phyloP scores from a whole-genome alignment of 1,139 yeast species.

The Sugiyamaella pinicola region DNA sequence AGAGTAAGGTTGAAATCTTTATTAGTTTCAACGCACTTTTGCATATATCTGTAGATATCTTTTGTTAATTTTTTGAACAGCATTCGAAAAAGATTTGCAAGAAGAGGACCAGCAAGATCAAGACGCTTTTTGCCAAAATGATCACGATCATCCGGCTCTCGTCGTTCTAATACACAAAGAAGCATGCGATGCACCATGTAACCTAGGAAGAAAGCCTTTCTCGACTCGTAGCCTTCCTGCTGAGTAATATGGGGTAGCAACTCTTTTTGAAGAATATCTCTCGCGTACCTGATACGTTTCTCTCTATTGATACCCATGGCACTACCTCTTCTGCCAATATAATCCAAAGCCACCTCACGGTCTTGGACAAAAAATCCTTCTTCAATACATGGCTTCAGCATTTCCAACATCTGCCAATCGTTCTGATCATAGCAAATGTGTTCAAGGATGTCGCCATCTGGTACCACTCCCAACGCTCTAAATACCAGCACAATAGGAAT shows the following conservation, averaged over 20 bases:
- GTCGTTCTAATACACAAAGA: conserved; percentile 93
- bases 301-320: conserved; percentile 93
- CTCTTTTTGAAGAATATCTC: conserved; percentile 94
- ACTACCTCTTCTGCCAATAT: conserved; percentile 97
- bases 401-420: conserved; percentile 99
- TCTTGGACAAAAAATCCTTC: conserved; percentile 98
- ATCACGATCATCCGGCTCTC: conserved; percentile 98
- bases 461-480: conserved; percentile 97
- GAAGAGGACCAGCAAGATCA: conserved; percentile 96
- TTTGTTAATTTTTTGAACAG: conserved; percentile 90
- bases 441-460: conserved; percentile 97
- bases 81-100: conserved; percentile 93
- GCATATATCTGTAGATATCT: conserved; percentile 97
- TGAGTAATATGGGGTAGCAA: conserved; percentile 96
- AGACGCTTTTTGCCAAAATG: conserved; percentile 98
- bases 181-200: conserved; percentile 95
- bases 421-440: conserved; percentile 97
- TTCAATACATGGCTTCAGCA: conserved; percentile 98
- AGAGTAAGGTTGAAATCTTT: conserved; percentile 93
- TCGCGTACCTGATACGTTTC: conserved; percentile 97
- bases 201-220: conserved; percentile 96
- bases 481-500: conserved; percentile 95
- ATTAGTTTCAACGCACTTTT: conserved; percentile 96
- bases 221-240: conserved; percentile 93
- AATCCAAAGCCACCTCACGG: conserved; percentile 96